Conservation (phyloP, 2,329 filamentous ascomycete species). For the Ophiostoma quercus region DNA sequence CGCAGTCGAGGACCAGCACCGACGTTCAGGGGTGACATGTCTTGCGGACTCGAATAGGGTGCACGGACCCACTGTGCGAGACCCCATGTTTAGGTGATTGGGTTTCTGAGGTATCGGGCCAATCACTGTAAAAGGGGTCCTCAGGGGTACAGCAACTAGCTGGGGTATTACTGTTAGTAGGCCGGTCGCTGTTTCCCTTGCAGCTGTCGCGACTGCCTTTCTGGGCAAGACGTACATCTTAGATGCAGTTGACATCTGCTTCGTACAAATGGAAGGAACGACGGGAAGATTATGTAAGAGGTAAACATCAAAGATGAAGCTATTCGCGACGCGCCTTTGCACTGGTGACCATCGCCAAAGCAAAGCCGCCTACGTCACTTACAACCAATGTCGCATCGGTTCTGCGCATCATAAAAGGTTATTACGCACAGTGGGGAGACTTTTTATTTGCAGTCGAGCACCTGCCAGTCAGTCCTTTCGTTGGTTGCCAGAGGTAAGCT, state of each 20-base stretch:
- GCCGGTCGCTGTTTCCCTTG: background rate
- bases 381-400: background rate
- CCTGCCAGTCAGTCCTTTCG: background rate
- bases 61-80: slow-evolving; percentile 17
- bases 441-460: background rate
- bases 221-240: background rate
- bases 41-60: slow-evolving; percentile 17
- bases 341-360: background rate
- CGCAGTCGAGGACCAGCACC: slow-evolving; percentile 12
- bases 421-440: background rate
- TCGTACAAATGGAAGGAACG: background rate
- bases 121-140: background rate
- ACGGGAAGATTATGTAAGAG: background rate
- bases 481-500: background rate
- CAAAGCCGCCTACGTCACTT: slow-evolving; percentile 1
- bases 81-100: background rate
- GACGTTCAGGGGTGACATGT: slow-evolving; percentile 20
- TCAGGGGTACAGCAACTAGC: background rate
- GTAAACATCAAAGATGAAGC: background rate
- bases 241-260: background rate
- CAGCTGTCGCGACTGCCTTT: background rate
- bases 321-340: background rate
- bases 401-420: background rate
- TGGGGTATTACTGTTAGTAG: background rate
- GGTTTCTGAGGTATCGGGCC: background rate